phyloP scores from a whole-genome alignment of 2,329 filamentous ascomycete species.

The Chaetomium globosum region DNA sequence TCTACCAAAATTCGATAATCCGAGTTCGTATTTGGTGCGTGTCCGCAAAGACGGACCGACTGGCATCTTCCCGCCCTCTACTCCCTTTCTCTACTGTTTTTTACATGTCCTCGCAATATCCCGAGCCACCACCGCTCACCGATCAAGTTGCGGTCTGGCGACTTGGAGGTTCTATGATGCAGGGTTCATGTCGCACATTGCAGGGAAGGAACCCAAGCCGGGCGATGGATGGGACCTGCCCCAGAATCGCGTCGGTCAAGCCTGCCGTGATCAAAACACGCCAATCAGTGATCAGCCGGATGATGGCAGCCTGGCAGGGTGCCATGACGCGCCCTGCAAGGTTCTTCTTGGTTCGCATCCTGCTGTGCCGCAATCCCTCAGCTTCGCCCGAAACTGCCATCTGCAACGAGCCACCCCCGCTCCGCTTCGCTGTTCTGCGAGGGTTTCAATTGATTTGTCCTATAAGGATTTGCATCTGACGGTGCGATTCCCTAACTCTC shows the following conservation, averaged over 20 bases:
- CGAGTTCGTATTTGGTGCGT: not conserved
- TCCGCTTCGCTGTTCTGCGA: not conserved
- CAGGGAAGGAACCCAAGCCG: not conserved
- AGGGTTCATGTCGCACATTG: conserved; percentile 1
- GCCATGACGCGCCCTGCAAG: conserved; percentile 5
- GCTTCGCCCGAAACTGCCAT: not conserved
- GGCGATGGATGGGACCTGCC: conserved; percentile 6
- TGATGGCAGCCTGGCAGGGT: conserved; percentile 19
- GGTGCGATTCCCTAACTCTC: not conserved
- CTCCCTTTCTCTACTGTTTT: not conserved
- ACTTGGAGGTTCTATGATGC: not conserved
- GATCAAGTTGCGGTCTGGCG: not conserved
- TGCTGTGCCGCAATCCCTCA: conserved; percentile 8
- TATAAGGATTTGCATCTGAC: conserved; percentile 13
- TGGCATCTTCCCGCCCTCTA: too few relatives aligned
- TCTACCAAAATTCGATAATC: not conserved
- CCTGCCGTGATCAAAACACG: not conserved
- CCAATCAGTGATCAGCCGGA: conserved; percentile 3
- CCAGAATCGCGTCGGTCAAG: conserved; percentile 3
- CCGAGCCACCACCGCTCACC: not conserved
- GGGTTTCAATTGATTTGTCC: not conserved
- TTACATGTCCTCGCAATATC: not conserved
- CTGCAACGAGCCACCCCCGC: not conserved
- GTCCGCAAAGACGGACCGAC: too few relatives aligned
- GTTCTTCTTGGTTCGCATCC: conserved; percentile 9